These are phyloP conservation scores for Phytopythium chamaehyphon DNA, from an alignment of 352 stramenopile species.

Conservation along the genomic window DNA sequence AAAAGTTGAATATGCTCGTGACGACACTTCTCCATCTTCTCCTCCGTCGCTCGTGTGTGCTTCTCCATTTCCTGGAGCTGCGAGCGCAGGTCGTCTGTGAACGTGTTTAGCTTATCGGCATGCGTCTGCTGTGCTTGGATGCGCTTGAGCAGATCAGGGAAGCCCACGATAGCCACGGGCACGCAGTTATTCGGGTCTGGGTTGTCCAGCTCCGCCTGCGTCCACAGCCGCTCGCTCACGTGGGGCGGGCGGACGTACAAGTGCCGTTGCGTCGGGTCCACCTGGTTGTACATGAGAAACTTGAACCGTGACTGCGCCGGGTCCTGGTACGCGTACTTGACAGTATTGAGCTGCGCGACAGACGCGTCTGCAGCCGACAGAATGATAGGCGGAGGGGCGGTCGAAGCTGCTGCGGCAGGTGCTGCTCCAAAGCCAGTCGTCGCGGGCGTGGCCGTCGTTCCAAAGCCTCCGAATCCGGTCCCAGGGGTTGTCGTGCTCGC, in stretches of 20 bases:
- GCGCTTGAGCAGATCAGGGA: constrained; percentile 76
- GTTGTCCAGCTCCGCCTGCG: constrained; percentile 84
- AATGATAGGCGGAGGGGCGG: constrained; percentile 64
- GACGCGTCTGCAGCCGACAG: constrained; percentile 59
- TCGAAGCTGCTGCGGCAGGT: constrained; percentile 21
- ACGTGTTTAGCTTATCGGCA: constrained; percentile 78
- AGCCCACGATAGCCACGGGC: constrained; percentile 71
- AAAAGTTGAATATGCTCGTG: constrained; percentile 83
- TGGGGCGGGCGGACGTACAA: constrained; percentile 74
- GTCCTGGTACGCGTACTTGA: constrained; percentile 84
- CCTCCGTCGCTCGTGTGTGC: constrained; percentile 66
- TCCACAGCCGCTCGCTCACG: constrained; percentile 84
- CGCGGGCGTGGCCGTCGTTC: constrained; percentile 10
- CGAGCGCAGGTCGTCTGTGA: constrained; percentile 64
- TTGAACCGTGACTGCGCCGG: constrained; percentile 85
- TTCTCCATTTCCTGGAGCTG: constrained; percentile 85
- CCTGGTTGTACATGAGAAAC: constrained; percentile 87
- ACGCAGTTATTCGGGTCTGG: constrained; percentile 78
- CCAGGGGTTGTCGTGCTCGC: constrained; percentile 3
- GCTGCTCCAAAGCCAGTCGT: constrained; percentile 22
- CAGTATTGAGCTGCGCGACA: constrained; percentile 71
- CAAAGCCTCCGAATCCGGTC: constrained; percentile 26
- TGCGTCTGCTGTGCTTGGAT: constrained; percentile 80
- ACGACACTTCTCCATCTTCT: constrained; percentile 83
- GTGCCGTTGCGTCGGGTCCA: constrained; percentile 77